A percentile compares a stretch with the other conserved stretches of the same genome.
phyloP scores from a whole-genome alignment of 352 stramenopile genomes.

The Globisporangium rhizosaccharum region DNA sequence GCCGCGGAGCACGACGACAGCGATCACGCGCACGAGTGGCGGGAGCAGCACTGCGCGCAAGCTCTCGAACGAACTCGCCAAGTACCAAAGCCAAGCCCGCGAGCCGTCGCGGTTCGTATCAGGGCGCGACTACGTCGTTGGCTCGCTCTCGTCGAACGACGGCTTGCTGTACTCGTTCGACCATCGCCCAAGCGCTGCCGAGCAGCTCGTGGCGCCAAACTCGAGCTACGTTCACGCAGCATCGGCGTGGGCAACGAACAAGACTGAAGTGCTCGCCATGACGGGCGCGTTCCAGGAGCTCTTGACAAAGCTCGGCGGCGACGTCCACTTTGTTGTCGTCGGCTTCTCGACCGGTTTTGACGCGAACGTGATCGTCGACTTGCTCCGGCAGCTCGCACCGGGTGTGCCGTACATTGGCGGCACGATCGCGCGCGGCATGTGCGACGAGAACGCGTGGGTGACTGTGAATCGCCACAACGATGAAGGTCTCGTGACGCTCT shows the following conservation, averaged over 20 bases:
- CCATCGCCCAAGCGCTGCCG: slow-evolving; percentile 34
- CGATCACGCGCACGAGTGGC: slow-evolving; percentile 6
- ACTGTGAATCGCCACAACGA: slow-evolving; percentile 84
- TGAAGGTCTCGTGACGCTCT: slow-evolving; percentile 77
- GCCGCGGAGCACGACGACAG: slow-evolving; percentile 12
- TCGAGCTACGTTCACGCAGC: slow-evolving; percentile 63
- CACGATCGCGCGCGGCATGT: slow-evolving; percentile 80
- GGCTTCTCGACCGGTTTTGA: slow-evolving; percentile 83
- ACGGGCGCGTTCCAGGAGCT: slow-evolving; percentile 76
- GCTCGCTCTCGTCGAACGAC: slow-evolving; percentile 24
- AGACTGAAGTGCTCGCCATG: slow-evolving; percentile 67
- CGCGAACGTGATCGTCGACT: slow-evolving; percentile 61
- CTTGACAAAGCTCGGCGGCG: slow-evolving; percentile 65
- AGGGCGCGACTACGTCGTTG: slow-evolving; percentile 10
- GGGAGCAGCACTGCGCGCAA: slow-evolving; percentile 7
- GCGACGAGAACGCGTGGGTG: slow-evolving; percentile 84
- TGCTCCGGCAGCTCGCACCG: slow-evolving; percentile 68
- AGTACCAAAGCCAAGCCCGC: slow-evolving; percentile 1
- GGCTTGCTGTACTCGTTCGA: slow-evolving; percentile 32
- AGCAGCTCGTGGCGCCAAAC: slow-evolving; percentile 48
- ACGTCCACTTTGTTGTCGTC: slow-evolving; percentile 83
- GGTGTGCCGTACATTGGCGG: slow-evolving; percentile 81
- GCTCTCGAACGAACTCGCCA: slow-evolving; percentile 10
- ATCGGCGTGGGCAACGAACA: slow-evolving; percentile 70
- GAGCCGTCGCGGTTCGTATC: slow-evolving; percentile 5